These are phyloP conservation scores for Voacanga thouarsii DNA, from an alignment of 257 asterid genomes.

Conservation along the genomic window DNA sequence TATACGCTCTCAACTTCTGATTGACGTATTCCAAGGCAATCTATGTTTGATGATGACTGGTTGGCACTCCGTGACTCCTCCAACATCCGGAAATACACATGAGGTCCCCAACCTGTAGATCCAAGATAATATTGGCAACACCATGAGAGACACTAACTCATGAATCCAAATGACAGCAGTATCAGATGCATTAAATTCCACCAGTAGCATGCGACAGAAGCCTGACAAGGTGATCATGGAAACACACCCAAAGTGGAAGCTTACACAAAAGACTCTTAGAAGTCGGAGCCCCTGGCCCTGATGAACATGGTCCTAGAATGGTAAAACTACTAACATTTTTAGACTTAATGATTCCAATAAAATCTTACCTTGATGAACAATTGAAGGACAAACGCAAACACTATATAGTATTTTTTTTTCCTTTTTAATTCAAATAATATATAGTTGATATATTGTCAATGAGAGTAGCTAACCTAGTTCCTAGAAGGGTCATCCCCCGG, in stretches of 20 bases:
- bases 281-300: not conserved
- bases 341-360: too few species aligned
- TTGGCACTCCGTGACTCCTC: constrained; percentile 49
- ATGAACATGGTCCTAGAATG: not conserved
- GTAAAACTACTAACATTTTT: not conserved
- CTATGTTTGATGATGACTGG: constrained; percentile 29
- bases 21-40: constrained; percentile 35
- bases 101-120: constrained; percentile 91
- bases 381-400: too few species aligned
- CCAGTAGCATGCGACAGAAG: not conserved
- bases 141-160: not conserved
- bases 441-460: too few species aligned
- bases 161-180: not conserved
- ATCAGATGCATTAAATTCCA: not conserved
- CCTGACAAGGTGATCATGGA: not conserved
- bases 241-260: not conserved
- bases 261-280: not conserved
- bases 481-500: too few species aligned
- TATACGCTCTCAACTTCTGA: constrained; percentile 45
- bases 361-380: too few species aligned
- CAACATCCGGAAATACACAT: constrained; percentile 75
- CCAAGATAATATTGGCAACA: constrained; percentile 4
- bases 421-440: too few species aligned
- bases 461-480: too few species aligned
- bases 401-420: too few species aligned